Base-by-base conservation (phyloP, 1,139 yeast genomes). In the Zygoascus sp. region DNA sequence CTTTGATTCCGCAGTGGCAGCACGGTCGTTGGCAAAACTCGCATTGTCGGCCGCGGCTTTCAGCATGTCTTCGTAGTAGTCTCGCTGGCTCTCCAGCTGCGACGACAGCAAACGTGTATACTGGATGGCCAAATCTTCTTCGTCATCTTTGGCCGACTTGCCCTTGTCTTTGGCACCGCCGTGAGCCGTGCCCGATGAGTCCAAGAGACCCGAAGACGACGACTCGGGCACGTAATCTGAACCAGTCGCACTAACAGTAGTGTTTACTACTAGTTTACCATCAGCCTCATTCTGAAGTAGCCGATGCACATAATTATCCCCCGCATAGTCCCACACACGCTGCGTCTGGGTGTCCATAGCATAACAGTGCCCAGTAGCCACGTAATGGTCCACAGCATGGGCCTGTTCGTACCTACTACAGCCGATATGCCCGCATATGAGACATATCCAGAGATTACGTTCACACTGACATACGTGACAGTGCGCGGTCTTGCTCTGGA, bases 251-350 rank as follows among this genome's bases (percentile, higher is more conserved):
- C 17, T 32, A 17, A 4, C 41, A 10, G 45, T 32, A 8, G 36
- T 22, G 11, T 28, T 42, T 9, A 28, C 37, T 43, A 54, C 58
- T 32, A 58, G 50, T 40, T 52, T 57, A 23, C 60, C 60, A 35
- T 55, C 62, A 11, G 62, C 56, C 41, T 87, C 92, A 64, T 87
- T 88, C 51, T 90, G 87, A 2, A 90, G 76, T 40, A 90, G 67
- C 45, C 97, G 69, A 66, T 90, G 97, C 5, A 90, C 97, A 63
- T 89, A 90, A 53, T 81, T 81, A 61, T 90, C 97, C 1, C 92
- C 92, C 0, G 92, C 90, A 63, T 90, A 90, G 63, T 90, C 97
- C 97, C 97, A 90, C 1, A 90, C 96, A 43, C 97, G 70, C 51
- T 90, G 94, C 0, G 95, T 79, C 15, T 73, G 70, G 40, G 85